phyloP scores from a whole-genome alignment of 495 filamentous ascomycete species.

The Apiosordaria backusii region DNA sequence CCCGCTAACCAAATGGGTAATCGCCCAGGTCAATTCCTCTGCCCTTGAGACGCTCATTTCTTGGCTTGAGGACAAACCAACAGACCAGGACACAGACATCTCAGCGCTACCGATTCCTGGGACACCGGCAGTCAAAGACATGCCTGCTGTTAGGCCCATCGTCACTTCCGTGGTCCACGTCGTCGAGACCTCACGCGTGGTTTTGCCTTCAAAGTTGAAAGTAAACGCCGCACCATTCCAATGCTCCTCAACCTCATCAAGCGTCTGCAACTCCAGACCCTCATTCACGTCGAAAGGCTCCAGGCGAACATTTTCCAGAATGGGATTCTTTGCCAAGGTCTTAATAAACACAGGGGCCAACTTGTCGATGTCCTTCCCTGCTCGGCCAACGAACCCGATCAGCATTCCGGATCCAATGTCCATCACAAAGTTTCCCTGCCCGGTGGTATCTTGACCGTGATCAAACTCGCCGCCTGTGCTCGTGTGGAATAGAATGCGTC shows the following conservation, averaged over 20 bases:
- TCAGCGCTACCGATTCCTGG: not conserved
- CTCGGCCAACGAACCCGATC: not conserved
- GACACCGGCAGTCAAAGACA: not conserved
- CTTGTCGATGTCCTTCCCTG: not conserved
- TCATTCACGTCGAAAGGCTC: not conserved
- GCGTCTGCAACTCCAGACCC: not conserved
- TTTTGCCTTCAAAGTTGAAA: not conserved
- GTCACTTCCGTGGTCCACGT: not conserved
- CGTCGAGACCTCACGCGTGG: not conserved
- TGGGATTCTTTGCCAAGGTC: not conserved
- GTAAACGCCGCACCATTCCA: too few species aligned
- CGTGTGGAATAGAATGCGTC: not conserved
- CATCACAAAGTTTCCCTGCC: not conserved
- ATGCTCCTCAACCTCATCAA: too few species aligned
- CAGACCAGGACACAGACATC: not conserved
- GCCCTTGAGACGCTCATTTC: not conserved
- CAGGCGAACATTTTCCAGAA: not conserved
- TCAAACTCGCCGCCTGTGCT: not conserved
- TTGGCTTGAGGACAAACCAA: not conserved
- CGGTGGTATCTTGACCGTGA: not conserved
- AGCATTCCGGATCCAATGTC: not conserved
- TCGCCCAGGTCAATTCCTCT: not conserved
- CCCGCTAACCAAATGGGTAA: not conserved
- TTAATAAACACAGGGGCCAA: conserved; percentile 1
- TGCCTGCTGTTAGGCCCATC: not conserved